These are phyloP conservation scores for Talaromyces borbonicus DNA, from an alignment of 495 filamentous ascomycete genomes.

Conservation along the genomic window DNA sequence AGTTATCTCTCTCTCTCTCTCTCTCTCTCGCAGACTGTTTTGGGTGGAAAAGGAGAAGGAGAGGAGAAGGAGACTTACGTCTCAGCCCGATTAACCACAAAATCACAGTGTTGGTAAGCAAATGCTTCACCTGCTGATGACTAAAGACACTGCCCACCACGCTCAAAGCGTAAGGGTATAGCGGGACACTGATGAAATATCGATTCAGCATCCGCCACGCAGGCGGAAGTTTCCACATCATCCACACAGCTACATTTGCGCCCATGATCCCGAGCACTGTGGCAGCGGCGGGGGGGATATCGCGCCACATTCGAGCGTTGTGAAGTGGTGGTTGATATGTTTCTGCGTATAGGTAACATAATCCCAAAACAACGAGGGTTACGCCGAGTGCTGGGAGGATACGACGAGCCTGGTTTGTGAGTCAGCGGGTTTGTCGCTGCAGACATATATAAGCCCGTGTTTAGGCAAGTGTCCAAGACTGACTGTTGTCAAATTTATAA, in stretches of 20 bases:
- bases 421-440: no score
- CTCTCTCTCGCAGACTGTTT: no score
- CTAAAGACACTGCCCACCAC: slow-evolving; percentile 69
- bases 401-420: slow-evolving; percentile 35
- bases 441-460: no score
- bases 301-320: slow-evolving; percentile 55
- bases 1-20: no score
- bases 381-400: slow-evolving; percentile 56
- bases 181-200: slow-evolving; percentile 65
- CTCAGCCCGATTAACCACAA: slow-evolving; percentile 49
- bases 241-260: slow-evolving; percentile 51
- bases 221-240: slow-evolving; percentile 58
- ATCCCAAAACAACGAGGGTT: slow-evolving; percentile 37
- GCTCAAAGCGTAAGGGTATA: slow-evolving; percentile 52
- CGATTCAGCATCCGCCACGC: slow-evolving; percentile 66
- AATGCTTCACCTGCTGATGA: slow-evolving; percentile 60
- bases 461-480: slow-evolving; percentile 3
- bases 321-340: slow-evolving; percentile 54
- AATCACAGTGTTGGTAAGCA: slow-evolving; percentile 58
- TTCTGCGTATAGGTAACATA: slow-evolving; percentile 43
- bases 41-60: no score
- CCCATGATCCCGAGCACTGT: slow-evolving; percentile 60
- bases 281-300: slow-evolving; percentile 67
- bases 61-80: slow-evolving; percentile 26
- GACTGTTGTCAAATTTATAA: slow-evolving; percentile 28